A percentile compares a stretch with the other conserved stretches of the same genome.
These are phyloP conservation scores for Annulohypoxylon maeteangense DNA, from an alignment of 495 filamentous ascomycete species.

Conservation along the genomic window DNA sequence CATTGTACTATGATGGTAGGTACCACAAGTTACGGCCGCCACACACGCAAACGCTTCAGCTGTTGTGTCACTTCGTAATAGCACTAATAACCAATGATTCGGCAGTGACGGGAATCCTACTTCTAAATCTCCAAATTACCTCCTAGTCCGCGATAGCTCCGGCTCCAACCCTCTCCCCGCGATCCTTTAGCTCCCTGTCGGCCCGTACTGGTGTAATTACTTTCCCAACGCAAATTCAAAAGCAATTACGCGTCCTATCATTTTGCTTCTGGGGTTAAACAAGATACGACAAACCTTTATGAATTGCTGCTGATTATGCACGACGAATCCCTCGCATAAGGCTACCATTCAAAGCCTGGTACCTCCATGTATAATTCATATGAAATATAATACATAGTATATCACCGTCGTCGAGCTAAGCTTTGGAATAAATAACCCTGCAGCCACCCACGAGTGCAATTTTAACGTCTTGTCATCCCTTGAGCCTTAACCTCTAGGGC, in stretches of 20 bases:
- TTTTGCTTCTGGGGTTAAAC: neutral
- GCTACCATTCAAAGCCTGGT: neutral
- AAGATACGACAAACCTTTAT: neutral
- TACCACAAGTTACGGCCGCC: neutral
- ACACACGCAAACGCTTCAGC: neutral
- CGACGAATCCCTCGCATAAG: neutral
- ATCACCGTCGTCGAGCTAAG: neutral
- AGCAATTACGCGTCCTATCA: constrained; percentile 2
- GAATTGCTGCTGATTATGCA: neutral
- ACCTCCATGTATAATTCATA: constrained; percentile 11
- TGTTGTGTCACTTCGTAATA: neutral
- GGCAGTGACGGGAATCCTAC: neutral
- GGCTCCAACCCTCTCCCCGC: constrained; percentile 15
- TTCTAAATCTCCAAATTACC: neutral
- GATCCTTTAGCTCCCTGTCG: constrained; percentile 4
- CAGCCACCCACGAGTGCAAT: constrained; percentile 8
- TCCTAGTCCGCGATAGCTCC: constrained; percentile 10
- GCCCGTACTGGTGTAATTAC: neutral
- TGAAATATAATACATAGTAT: no score
- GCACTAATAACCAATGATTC: constrained; percentile 1
- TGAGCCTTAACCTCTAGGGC: neutral
- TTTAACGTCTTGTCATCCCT: neutral
- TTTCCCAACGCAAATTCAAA: neutral
- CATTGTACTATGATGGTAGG: no score
- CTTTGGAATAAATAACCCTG: constrained; percentile 14